phyloP scores from a whole-genome alignment of 495 filamentous ascomycete species.

The Chaetomium cochliodes region DNA sequence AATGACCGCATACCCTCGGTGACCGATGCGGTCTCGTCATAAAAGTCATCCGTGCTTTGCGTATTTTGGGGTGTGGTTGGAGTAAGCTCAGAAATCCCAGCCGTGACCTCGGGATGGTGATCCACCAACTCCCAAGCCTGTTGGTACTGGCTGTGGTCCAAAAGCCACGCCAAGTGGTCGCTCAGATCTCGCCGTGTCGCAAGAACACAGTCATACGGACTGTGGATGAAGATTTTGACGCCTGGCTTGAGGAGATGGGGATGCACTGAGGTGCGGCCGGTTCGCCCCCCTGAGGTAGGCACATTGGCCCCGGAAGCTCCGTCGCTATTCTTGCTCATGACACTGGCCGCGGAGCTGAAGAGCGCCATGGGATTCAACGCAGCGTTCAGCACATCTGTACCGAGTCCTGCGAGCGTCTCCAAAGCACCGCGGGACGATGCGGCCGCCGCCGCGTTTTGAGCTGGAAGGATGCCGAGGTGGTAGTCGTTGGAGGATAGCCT shows the following conservation, averaged over 20 bases:
- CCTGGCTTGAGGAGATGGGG: constrained; percentile 60
- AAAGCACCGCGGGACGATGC: constrained; percentile 68
- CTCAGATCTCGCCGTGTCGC: constrained; percentile 78
- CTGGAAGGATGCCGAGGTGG: constrained; percentile 79
- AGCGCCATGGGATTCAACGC: constrained; percentile 79
- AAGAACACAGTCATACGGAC: constrained; percentile 90
- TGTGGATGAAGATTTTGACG: constrained; percentile 92
- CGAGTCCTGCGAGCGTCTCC: constrained; percentile 60
- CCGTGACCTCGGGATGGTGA: constrained; percentile 72
- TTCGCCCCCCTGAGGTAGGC: constrained; percentile 28
- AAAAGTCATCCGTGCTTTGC: constrained; percentile 68
- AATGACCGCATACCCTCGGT: constrained; percentile 53
- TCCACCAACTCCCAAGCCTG: constrained; percentile 86
- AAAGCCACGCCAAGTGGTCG: constrained; percentile 82
- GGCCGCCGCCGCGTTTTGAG: constrained; percentile 59
- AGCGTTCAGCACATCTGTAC: constrained; percentile 69
- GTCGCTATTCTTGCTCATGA: constrained; percentile 67
- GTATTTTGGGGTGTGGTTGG: constrained; percentile 50
- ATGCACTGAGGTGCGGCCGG: constrained; percentile 40
- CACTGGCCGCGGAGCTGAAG: constrained; percentile 83
- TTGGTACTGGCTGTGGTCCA: constrained; percentile 74
- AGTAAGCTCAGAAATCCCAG: constrained; percentile 37
- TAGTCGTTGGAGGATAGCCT: constrained; percentile 87
- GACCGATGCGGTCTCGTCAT: constrained; percentile 70
- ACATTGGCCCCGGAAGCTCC: constrained; percentile 36